Base-by-base conservation (phyloP, 2,329 filamentous ascomycete species). In the Colletotrichum simmondsii region DNA sequence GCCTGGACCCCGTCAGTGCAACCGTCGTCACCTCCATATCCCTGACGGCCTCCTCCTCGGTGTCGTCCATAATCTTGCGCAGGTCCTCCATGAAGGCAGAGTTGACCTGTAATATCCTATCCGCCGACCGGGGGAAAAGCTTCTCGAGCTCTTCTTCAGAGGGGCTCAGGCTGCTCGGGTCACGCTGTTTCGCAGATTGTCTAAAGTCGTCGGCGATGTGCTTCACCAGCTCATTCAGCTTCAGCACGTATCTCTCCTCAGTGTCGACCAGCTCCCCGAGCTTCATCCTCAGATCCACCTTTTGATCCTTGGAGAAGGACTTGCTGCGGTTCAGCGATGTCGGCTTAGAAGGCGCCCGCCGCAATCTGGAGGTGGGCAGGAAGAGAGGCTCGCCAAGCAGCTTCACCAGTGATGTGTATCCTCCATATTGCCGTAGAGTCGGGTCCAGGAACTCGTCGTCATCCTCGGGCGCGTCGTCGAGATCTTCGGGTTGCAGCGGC, bases 181-280 rank as follows among this genome's bases (percentile, higher is more conserved):
- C 82, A 77, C 89, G 89, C 35, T 84, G 85, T 77, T 88, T 91
- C 4, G 93, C 92, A 74, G 91, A 92, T 63, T 92, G 85, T 37
- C 94, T 91, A 77, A 97, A 95, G 74, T 97, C 94, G 67, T 91
- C 90, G 30, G 95, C 95, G 35, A 98, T 91, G 72, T 92, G 91
- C 75, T 93, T 91, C 54, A 98, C 93, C 73, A 99, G 84, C 76
- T 97, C 94, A 74, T 94, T 91, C 69, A 99, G 84, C 81, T 98
- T 98, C 77, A 90, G 88, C 54, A 99, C 95, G 82, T 98, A 99
- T 81, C 94, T 92, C 80, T 97, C 95, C 81, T 99, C 97, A 0
- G 97, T 99, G 78, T 97, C 94, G 42, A 98, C 90, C 72, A 98
- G 85, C 81, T 99, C 97, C 72, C 91, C 92, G 87, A 99, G 92